phyloP scores from a whole-genome alignment of 805 yeast genomes.

The Debaryomyces hansenii region DNA sequence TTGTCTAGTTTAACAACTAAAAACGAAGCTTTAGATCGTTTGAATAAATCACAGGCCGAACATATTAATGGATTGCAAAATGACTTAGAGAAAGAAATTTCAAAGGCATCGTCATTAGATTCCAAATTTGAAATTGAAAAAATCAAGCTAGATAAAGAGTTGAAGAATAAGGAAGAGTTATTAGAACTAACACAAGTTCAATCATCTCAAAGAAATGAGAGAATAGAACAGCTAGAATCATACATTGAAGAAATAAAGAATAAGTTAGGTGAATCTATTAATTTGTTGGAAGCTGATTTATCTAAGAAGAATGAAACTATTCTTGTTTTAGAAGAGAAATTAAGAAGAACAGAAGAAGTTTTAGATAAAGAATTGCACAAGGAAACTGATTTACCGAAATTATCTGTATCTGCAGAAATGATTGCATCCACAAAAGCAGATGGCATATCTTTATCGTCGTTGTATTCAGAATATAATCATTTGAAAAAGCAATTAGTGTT shows the following conservation, averaged over 20 bases:
- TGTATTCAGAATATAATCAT: slow-evolving; percentile 62
- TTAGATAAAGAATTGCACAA: slow-evolving; percentile 38
- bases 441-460: slow-evolving; percentile 64
- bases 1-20: slow-evolving; percentile 25
- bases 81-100: slow-evolving; percentile 28
- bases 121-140: slow-evolving; percentile 48
- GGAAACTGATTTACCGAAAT: slow-evolving; percentile 39
- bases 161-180: slow-evolving; percentile 57
- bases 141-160: slow-evolving; percentile 32
- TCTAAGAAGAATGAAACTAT: slow-evolving; percentile 32
- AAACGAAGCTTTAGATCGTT: slow-evolving; percentile 25
- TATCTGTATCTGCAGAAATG: slow-evolving; percentile 58
- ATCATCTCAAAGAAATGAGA: slow-evolving; percentile 50
- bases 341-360: slow-evolving; percentile 41
- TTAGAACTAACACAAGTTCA: slow-evolving; percentile 54
- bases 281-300: slow-evolving; percentile 35
- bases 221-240: slow-evolving; percentile 55
- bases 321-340: slow-evolving; percentile 32
- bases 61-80: slow-evolving; percentile 50
- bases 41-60: slow-evolving; percentile 39
- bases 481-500: slow-evolving; percentile 64
- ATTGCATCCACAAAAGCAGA: slow-evolving; percentile 43
- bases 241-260: slow-evolving; percentile 42
- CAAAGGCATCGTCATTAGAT: slow-evolving; percentile 19
- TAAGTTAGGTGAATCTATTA: slow-evolving; percentile 36